Evolutionary conservation across 768 basidiomycete species (phyloP), one percentile per base, ranked within the genome.

Genomic region (Tephrocybe sp.): DNA sequence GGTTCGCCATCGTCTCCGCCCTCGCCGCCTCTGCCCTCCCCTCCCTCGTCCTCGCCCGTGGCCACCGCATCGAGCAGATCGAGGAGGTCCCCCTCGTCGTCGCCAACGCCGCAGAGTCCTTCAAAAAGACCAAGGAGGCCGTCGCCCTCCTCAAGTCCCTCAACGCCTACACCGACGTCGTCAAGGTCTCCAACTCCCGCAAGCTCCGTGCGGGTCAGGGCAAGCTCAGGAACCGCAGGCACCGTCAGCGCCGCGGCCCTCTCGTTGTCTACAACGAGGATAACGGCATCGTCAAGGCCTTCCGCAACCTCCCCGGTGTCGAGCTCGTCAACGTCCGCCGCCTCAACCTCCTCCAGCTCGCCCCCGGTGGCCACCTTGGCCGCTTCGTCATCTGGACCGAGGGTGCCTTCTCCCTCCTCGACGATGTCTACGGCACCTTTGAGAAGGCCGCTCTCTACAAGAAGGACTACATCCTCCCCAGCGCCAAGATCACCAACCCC

Each of bases 331-430:
- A 91, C 69, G 97, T 99, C 61, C 83, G 86, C 70, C 76, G 90
- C 45, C 78, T 99, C 63, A 99, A 99, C 78, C 84, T 99, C 64
- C 93, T 99, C 69, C 94, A 98, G 76, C 92, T 99, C 69, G 97
- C 97, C 14, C 97, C 97, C 43, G 97, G 97, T 85, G 97, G 97
- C 59, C 97, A 99, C 69, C 86, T 99, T 54, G 97, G 97, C 55
- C 93, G 97, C 57, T 99, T 99, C 78, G 80, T 98, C 70, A 96
- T 99, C 80, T 99, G 97, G 97, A 98, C 97, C 55, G 90, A 96
- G 76, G 80, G 80, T 63, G 97, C 97, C 23, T 97, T 98, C 70
- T 80, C 74, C 47, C 84, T 90, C 58, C 90, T 99, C 50, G 97
- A 98, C 70, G 88, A 93, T 61, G 85, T 98, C 58, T 99, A 89